phyloP scores from a whole-genome alignment of 2,329 filamentous ascomycete species.

The Tolypocladium endophyticum region DNA sequence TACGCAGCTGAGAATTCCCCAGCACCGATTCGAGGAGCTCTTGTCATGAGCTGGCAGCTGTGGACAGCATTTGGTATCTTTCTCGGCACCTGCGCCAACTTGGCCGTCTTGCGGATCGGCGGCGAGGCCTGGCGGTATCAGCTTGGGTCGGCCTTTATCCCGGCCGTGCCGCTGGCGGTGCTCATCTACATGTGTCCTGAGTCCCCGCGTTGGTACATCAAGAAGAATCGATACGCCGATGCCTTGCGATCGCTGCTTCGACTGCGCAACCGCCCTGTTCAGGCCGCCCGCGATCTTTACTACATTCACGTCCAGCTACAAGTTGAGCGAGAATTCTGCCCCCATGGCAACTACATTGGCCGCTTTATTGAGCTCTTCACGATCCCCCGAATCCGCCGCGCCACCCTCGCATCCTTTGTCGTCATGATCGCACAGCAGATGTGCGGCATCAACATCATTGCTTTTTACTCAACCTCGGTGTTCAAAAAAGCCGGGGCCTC shows the following conservation, averaged over 20 bases:
- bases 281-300: constrained; percentile 52
- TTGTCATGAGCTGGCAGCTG: constrained; percentile 76
- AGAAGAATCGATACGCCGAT: constrained; percentile 50
- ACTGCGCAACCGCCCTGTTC: constrained; percentile 43
- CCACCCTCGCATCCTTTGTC: constrained; percentile 64
- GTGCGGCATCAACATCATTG: constrained; percentile 63
- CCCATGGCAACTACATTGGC: constrained; percentile 44
- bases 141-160: constrained; percentile 53
- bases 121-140: constrained; percentile 48
- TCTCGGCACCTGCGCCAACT: constrained; percentile 50
- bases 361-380: constrained; percentile 59
- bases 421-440: constrained; percentile 75
- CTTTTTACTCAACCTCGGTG: constrained; percentile 62
- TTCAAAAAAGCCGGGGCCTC: constrained; percentile 47
- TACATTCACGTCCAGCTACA: constrained; percentile 55
- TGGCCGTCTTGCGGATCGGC: constrained; percentile 29
- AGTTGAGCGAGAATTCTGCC: constrained; percentile 42
- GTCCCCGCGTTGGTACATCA: constrained; percentile 55
- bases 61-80: constrained; percentile 55
- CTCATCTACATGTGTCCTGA: constrained; percentile 58
- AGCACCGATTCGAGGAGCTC: constrained; percentile 57
- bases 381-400: constrained; percentile 57
- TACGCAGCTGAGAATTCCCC: constrained; percentile 68
- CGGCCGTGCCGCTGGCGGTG: constrained; percentile 42
- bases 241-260: constrained; percentile 46